Evolutionary conservation across 306 rosid species (phyloP).

Genomic region (Acacia acuminata): DNA sequence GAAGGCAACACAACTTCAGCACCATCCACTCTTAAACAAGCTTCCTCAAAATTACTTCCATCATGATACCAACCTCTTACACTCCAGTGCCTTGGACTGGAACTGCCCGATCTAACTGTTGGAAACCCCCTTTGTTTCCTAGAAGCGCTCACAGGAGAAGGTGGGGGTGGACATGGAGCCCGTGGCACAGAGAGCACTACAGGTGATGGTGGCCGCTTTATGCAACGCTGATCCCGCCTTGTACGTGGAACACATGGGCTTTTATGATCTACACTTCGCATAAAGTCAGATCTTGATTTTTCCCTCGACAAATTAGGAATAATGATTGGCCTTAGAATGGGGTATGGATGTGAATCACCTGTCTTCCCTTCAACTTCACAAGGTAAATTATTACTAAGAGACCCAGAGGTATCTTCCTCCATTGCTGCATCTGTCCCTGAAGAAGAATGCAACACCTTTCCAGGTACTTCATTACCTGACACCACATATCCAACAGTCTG

Average conservation of each 20-base stretch:
- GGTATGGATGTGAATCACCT: constrained; percentile 56
- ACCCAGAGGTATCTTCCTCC: constrained; percentile 55
- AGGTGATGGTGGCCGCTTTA: constrained; percentile 70
- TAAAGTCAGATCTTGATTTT: constrained; percentile 64
- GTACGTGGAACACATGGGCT: constrained; percentile 66
- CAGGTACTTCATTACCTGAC: constrained; percentile 58
- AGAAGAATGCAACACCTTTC: constrained; percentile 57
- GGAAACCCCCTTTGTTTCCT: constrained; percentile 70
- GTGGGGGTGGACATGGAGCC: constrained; percentile 67
- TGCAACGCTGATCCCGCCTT: constrained; percentile 59
- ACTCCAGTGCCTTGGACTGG: constrained; percentile 82
- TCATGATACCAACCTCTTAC: constrained; percentile 70
- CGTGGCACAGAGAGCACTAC: constrained; percentile 68
- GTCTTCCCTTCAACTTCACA: constrained; percentile 54
- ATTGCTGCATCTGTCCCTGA: constrained; percentile 42
- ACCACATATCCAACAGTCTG: constrained; percentile 63
- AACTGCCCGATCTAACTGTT: constrained; percentile 75
- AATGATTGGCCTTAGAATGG: constrained; percentile 65
- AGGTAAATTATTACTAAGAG: constrained; percentile 44
- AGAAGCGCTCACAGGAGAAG: constrained; percentile 62
- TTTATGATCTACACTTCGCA: constrained; percentile 51
- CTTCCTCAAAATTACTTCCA: constrained; percentile 65
- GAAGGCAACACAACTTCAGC: constrained; percentile 77
- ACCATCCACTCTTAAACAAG: constrained; percentile 60
- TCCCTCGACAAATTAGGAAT: constrained; percentile 57